These are phyloP conservation scores for Omphalotus olearius DNA, from an alignment of 1,284 basidiomycete genomes.

Conservation along the genomic window DNA sequence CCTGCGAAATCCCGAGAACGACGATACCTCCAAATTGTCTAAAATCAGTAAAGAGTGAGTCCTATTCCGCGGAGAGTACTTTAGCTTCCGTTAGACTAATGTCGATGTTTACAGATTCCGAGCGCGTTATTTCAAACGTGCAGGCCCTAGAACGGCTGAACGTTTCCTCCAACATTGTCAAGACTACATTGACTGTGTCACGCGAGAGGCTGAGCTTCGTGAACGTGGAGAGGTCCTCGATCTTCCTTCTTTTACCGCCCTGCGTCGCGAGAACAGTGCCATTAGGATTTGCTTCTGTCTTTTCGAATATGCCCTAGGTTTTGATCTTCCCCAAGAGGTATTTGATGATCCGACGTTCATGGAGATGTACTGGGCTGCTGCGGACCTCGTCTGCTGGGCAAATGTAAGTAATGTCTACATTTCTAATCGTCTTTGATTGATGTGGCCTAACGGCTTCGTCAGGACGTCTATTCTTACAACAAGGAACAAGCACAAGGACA, in stretches of 20 bases:
- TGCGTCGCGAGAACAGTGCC: conserved; percentile 65
- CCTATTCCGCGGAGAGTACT: background rate
- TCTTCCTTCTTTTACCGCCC: conserved; percentile 44
- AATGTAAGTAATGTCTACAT: conserved; percentile 43
- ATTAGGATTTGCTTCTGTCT: conserved; percentile 61
- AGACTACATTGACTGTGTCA: conserved; percentile 54
- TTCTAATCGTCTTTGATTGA: background rate
- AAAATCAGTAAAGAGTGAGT: conserved; percentile 60
- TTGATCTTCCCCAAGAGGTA: conserved; percentile 59
- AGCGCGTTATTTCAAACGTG: conserved; percentile 38
- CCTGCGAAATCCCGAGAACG: conserved; percentile 47
- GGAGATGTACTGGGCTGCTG: conserved; percentile 53
- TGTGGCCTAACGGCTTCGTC: conserved; percentile 6
- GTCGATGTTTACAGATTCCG: conserved; percentile 41
- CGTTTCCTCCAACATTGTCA: conserved; percentile 53
- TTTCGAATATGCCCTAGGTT: conserved; percentile 54
- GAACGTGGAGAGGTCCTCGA: conserved; percentile 51
- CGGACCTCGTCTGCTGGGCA: conserved; percentile 66
- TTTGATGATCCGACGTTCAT: conserved; percentile 51
- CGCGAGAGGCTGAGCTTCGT: conserved; percentile 55
- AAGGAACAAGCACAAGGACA: conserved; percentile 71
- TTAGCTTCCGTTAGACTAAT: conserved; percentile 5
- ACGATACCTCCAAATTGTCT: conserved; percentile 49
- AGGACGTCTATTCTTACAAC: conserved; percentile 73
- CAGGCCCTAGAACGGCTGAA: conserved; percentile 38